phyloP scores from a whole-genome alignment of 306 rosid genomes.

The Lagenaria siceraria region DNA sequence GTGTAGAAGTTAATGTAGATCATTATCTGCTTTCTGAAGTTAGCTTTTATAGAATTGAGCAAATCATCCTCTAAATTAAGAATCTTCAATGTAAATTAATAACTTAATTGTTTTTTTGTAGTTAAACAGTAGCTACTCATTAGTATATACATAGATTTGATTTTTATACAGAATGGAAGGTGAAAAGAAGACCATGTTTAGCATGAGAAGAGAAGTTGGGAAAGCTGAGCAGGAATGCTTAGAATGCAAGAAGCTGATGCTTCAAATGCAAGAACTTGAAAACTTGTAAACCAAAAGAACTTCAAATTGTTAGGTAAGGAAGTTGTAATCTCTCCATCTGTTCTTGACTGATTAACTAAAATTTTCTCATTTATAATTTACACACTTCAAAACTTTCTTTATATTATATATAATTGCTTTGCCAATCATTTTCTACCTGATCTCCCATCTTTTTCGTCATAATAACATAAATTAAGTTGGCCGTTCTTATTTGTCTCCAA shows the following conservation, averaged over 20 bases:
- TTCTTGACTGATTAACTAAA: constrained; percentile 8
- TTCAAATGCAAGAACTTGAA: constrained; percentile 38
- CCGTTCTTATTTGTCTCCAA: background rate
- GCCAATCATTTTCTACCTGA: background rate
- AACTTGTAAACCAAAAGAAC: constrained; percentile 29
- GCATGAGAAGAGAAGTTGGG: background rate
- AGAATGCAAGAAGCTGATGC: constrained; percentile 36
- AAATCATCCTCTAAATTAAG: background rate
- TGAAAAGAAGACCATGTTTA: background rate
- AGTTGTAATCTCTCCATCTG: constrained; percentile 41
- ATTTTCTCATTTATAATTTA: background rate
- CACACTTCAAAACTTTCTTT: background rate
- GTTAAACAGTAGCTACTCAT: background rate
- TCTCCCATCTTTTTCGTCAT: background rate
- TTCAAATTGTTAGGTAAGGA: constrained; percentile 46
- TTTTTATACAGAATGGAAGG: background rate
- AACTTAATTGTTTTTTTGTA: background rate
- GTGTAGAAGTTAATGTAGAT: background rate
- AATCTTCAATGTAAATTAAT: background rate
- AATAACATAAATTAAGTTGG: background rate
- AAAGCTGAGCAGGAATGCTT: constrained; percentile 20
- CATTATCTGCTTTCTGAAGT: background rate
- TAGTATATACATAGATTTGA: background rate
- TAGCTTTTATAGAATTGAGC: background rate
- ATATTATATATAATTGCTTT: background rate